Evolutionary conservation across 331 rosid species (phyloP).

Genomic region (Pyracantha coccinea): DNA sequence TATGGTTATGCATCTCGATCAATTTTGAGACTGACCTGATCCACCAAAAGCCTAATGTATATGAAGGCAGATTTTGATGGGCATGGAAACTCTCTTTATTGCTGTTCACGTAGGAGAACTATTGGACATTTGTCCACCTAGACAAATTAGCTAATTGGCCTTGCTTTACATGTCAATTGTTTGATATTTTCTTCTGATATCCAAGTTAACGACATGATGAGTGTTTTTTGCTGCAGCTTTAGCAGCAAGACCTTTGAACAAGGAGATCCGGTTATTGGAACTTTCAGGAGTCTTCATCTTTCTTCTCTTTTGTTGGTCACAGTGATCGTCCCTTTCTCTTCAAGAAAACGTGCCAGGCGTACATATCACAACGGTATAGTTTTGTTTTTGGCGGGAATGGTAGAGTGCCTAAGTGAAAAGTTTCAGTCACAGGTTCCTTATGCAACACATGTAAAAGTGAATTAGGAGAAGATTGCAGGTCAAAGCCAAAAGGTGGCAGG

Average conservation of each 20-base stretch:
- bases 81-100: neutral
- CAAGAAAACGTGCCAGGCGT: neutral
- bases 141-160: neutral
- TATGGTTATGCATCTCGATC: neutral
- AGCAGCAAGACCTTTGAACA: constrained; percentile 21
- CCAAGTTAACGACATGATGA: neutral
- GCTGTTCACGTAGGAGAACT: no score
- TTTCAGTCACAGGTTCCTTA: constrained; percentile 1
- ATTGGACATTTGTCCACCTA: no score
- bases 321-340: constrained; percentile 1
- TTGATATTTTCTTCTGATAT: neutral
- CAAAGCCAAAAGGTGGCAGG: constrained; percentile 81
- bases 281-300: constrained; percentile 30
- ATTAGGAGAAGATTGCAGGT: constrained; percentile 36
- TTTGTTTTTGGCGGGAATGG: constrained; percentile 34
- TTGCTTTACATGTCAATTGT: neutral
- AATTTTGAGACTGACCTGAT: neutral
- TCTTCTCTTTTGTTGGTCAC: constrained; percentile 28
- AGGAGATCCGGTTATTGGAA: constrained; percentile 29
- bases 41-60: neutral
- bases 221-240: constrained; percentile 35
- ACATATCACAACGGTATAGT: constrained; percentile 10
- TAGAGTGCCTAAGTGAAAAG: constrained; percentile 15
- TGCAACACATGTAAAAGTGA: constrained; percentile 18
- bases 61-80: neutral